A percentile compares a stretch with the other conserved stretches of the same genome.
phyloP scores from a whole-genome alignment of 108 stramenopile genomes.

The Licmophora abbreviata region DNA sequence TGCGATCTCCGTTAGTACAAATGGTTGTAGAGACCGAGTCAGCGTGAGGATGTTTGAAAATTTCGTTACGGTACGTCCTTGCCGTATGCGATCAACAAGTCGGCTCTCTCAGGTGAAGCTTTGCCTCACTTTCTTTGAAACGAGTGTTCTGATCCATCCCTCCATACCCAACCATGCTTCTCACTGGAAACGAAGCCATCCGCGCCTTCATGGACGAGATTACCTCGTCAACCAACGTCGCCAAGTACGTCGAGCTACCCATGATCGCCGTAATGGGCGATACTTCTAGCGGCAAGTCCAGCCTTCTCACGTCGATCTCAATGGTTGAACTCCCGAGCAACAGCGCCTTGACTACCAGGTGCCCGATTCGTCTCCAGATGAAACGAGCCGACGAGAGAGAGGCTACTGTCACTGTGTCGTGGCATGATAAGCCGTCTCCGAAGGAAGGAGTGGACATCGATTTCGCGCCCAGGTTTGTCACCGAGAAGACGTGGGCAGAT shows the following conservation, averaged over 20 bases:
- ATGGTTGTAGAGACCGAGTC: too few relatives aligned
- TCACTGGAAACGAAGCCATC: constrained; percentile 5
- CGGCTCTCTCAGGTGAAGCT: too few relatives aligned
- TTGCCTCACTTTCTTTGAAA: too few relatives aligned
- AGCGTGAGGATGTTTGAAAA: too few relatives aligned
- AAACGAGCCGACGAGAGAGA: constrained; percentile 8
- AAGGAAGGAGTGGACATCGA: constrained; percentile 6
- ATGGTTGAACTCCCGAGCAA: constrained; percentile 45
- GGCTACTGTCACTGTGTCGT: constrained; percentile 32
- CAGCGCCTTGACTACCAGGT: constrained; percentile 44
- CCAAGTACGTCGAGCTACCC: constrained; percentile 36
- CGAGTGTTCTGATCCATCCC: too few relatives aligned
- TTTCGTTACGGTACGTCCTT: too few relatives aligned
- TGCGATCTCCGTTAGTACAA: too few relatives aligned
- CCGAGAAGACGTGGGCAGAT: neutral
- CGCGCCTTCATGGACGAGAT: constrained; percentile 25
- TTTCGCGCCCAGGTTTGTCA: neutral
- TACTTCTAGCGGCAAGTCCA: constrained; percentile 55
- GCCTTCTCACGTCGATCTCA: constrained; percentile 29
- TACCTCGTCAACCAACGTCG: constrained; percentile 19
- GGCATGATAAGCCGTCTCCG: constrained; percentile 19
- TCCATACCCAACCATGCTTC: too few relatives aligned
- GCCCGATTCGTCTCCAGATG: constrained; percentile 27
- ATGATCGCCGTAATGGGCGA: constrained; percentile 64
- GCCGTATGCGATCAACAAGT: too few relatives aligned